Evolutionary conservation across 2,329 filamentous ascomycete genomes (phyloP), one percentile per base, ranked within the genome.

Genomic region (Helotiales sp.): DNA sequence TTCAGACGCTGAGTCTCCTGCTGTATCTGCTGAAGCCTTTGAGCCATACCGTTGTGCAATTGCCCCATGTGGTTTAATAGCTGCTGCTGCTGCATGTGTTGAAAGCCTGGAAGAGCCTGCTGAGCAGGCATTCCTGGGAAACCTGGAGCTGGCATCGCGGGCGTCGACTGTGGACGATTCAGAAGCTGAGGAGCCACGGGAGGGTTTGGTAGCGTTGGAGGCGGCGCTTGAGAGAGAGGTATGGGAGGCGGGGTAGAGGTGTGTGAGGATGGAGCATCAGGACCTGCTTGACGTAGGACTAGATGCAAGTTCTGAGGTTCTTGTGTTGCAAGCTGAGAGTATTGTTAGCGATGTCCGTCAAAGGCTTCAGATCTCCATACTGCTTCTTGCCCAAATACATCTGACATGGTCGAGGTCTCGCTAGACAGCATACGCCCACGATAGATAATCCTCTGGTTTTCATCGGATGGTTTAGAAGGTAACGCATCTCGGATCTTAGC

Each of bases 391-490:
- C 84, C 83, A 66, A 87, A 82, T 2, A 87, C 71, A 34, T 83
- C 78, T 24, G 77, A 67, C 72, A 88, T 74, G 15, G 79, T 85
- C 57, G 85, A 81, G 10, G 73, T 72, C 34, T 86, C 82, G 50
- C 78, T 78, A 29, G 75, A 69, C 48, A 87, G 72, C 47, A 84
- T 75, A 33, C 83, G 79, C 1, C 85, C 85, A 40, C 81, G 76
- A 65, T 87, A 79, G 34, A 88, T 87, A 58, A 88, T 72, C 40
- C 84, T 77, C 68, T 87, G 82, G 31, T 79, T 76, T 31, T 83
- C 77, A 59, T 84, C 77, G 15, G 76, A 65, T 3, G 83, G 83
- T 52, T 76, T 79, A 44, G 79, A 69, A 24, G 76, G 72, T 40
- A 86, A 68, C 3, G 70, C 67, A 64, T 83, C 75, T 30, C 82